Conservation (phyloP, 2,329 filamentous ascomycete species). For the Aureobasidium mangrovei region DNA sequence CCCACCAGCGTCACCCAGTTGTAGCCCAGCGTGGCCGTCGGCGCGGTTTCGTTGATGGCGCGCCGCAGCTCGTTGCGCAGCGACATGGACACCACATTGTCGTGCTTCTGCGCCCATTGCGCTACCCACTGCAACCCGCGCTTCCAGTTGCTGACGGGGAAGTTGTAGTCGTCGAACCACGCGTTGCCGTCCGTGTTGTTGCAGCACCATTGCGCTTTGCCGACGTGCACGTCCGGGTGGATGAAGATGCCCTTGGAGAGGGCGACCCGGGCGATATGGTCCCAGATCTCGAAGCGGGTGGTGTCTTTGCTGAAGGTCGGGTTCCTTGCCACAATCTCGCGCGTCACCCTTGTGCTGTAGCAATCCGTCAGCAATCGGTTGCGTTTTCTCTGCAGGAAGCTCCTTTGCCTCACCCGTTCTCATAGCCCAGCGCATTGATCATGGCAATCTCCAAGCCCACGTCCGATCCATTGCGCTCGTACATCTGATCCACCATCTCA, state of each 20-base stretch:
- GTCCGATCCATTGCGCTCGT: conserved; percentile 14
- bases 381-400: neutral
- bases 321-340: conserved; percentile 48
- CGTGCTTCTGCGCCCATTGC: conserved; percentile 36
- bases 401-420: conserved; percentile 37
- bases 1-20: conserved; percentile 49
- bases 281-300: conserved; percentile 43
- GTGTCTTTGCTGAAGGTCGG: conserved; percentile 43
- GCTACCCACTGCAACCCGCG: conserved; percentile 54
- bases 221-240: conserved; percentile 55
- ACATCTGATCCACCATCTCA: conserved; percentile 48
- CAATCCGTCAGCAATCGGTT: neutral
- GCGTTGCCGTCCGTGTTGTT: conserved; percentile 34
- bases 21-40: conserved; percentile 27
- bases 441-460: conserved; percentile 17
- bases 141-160: conserved; percentile 46
- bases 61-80: conserved; percentile 48
- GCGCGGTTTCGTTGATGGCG: conserved; percentile 21
- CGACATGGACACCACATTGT: conserved; percentile 40
- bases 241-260: conserved; percentile 47
- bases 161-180: conserved; percentile 32
- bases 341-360: conserved; percentile 35
- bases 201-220: conserved; percentile 39
- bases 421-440: conserved; percentile 35
- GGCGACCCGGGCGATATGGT: conserved; percentile 44